A percentile compares a stretch with the other conserved stretches of the same genome.
These are phyloP conservation scores for Helichrysum umbraculigerum DNA, from an alignment of 129 eudicot species.

Conservation along the genomic window DNA sequence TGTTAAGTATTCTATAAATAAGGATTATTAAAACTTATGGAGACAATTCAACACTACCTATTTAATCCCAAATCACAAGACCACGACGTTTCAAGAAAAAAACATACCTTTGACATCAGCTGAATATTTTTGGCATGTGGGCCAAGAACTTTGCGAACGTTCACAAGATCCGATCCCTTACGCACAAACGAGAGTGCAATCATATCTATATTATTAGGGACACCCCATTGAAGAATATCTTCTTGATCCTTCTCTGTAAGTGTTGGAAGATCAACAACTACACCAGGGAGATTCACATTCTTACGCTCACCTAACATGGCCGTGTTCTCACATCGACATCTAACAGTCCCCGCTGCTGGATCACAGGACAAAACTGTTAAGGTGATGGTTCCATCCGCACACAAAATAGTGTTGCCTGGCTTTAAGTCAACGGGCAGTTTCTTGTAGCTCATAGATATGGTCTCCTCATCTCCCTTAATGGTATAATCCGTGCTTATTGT, in stretches of 20 bases:
- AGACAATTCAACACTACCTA: background rate
- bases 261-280: constrained; percentile 80
- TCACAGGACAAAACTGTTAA: constrained; percentile 75
- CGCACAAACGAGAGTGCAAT: constrained; percentile 79
- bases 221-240: constrained; percentile 80
- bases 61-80: background rate
- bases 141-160: constrained; percentile 73
- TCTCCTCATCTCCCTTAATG: constrained; percentile 72
- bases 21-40: no score
- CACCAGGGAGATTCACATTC: constrained; percentile 89
- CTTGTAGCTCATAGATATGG: constrained; percentile 89
- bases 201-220: constrained; percentile 80
- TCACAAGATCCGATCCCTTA: constrained; percentile 78
- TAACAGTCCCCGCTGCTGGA: constrained; percentile 69
- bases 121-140: constrained; percentile 65
- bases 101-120: constrained; percentile 68
- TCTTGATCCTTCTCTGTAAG: constrained; percentile 81
- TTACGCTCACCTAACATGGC: constrained; percentile 87
- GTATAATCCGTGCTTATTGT: constrained; percentile 77
- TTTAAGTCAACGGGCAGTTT: constrained; percentile 75
- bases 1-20: background rate
- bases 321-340: constrained; percentile 84
- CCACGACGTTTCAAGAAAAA: background rate
- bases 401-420: constrained; percentile 79
- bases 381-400: constrained; percentile 93